Percentiles rank a stretch among this genome's conserved stretches.
These are phyloP conservation scores for Globisporangium iwayamae DNA, from an alignment of 352 stramenopile genomes.

Conservation along the genomic window DNA sequence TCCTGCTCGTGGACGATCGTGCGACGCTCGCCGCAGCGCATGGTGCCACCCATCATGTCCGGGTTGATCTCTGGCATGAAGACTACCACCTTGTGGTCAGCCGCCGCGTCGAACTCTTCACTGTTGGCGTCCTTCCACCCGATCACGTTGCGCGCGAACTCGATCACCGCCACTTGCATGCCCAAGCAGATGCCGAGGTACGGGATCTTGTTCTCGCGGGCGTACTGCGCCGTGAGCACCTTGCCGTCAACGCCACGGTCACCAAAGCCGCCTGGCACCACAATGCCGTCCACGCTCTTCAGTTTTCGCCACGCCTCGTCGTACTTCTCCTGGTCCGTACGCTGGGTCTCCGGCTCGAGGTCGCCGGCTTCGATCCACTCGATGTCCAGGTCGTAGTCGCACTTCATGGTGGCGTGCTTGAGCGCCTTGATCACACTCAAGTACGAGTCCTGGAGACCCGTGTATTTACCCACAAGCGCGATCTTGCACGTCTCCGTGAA, in stretches of 20 bases:
- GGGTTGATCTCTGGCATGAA: constrained; percentile 99
- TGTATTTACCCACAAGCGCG: constrained; percentile 99
- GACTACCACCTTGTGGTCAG: constrained; percentile 94
- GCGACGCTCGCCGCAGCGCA: constrained; percentile 96
- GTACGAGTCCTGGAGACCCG: constrained; percentile 98
- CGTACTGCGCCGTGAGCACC: constrained; percentile 94
- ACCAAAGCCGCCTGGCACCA: constrained; percentile 99
- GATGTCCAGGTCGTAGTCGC: constrained; percentile 91
- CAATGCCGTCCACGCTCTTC: constrained; percentile 90
- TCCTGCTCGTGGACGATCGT: constrained; percentile 92
- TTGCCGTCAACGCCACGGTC: constrained; percentile 98
- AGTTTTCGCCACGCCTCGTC: constrained; percentile 92
- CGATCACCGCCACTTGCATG: constrained; percentile 94
- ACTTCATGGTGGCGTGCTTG: constrained; percentile 95
- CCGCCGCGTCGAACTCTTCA: constrained; percentile 91
- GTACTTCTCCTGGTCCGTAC: constrained; percentile 67
- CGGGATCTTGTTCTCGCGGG: constrained; percentile 93
- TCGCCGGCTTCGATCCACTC: constrained; percentile 98
- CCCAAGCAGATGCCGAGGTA: constrained; percentile 99
- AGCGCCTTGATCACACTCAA: constrained; percentile 97
- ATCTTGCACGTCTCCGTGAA: constrained; percentile 93
- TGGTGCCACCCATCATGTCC: constrained; percentile 98
- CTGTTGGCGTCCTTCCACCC: constrained; percentile 93
- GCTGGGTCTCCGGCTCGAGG: constrained; percentile 86
- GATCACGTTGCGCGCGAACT: constrained; percentile 96